phyloP scores from a whole-genome alignment of 768 basidiomycete species.

The Podaxis sp. region DNA sequence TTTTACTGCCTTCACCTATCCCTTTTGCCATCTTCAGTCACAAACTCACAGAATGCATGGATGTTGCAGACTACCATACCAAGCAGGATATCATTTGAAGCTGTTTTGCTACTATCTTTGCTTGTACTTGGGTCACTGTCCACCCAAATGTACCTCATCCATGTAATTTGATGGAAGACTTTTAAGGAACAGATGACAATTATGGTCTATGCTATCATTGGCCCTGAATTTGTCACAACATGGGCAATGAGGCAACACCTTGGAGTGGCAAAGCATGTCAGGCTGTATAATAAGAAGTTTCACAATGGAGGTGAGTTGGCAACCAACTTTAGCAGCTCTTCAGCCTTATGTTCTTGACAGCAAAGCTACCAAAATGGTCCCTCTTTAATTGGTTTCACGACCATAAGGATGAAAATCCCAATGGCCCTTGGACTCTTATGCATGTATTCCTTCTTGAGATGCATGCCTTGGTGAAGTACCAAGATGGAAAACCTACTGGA shows the following conservation, averaged over 20 bases:
- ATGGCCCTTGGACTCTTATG: constrained; percentile 7
- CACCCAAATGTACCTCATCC: background rate
- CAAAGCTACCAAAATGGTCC: background rate
- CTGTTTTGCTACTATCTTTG: no score
- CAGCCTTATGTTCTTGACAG: background rate
- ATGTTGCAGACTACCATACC: background rate
- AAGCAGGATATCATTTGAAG: background rate
- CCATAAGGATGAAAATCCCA: background rate
- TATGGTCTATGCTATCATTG: background rate
- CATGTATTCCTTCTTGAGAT: constrained; percentile 9
- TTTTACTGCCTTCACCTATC: background rate
- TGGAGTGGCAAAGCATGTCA: background rate
- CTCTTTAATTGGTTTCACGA: background rate
- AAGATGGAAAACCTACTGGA: background rate
- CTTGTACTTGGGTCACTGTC: no score
- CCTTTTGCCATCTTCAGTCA: background rate
- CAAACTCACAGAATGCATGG: background rate
- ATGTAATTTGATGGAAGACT: background rate
- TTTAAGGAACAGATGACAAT: background rate
- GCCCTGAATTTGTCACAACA: no score
- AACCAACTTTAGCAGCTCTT: background rate
- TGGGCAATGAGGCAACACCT: background rate
- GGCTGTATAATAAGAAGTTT: background rate
- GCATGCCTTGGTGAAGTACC: background rate
- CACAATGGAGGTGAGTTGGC: background rate